These are phyloP conservation scores for Cephalotrichum gorgonifer DNA, from an alignment of 2,329 filamentous ascomycete species.

Conservation along the genomic window DNA sequence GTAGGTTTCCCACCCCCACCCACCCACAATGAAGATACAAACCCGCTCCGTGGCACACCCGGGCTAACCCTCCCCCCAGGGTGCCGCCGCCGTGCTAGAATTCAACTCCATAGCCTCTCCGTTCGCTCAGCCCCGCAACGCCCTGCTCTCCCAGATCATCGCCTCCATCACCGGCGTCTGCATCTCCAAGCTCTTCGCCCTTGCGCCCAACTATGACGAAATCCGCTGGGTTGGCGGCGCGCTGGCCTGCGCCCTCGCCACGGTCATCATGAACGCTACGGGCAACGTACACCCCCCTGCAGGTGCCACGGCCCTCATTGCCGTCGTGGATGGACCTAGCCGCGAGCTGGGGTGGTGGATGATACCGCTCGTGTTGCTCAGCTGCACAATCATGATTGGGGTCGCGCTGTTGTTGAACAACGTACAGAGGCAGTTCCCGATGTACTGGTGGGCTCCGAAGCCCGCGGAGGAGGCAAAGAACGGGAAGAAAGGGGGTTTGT, in stretches of 20 bases:
- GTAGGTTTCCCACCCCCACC: constrained; percentile 31
- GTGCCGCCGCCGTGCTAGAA: constrained; percentile 65
- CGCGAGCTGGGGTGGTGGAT: constrained; percentile 57
- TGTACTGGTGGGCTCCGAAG: constrained; percentile 58
- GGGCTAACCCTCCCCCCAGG: constrained; percentile 29
- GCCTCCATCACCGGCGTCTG: constrained; percentile 49
- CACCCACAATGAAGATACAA: not conserved
- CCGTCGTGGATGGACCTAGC: constrained; percentile 46
- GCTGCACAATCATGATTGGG: constrained; percentile 47
- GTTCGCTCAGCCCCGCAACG: constrained; percentile 62
- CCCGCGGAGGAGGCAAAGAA: constrained; percentile 5
- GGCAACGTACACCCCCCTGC: constrained; percentile 66
- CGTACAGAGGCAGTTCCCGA: constrained; percentile 52
- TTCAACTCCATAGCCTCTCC: constrained; percentile 64
- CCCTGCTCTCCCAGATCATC: constrained; percentile 56
- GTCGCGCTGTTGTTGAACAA: constrained; percentile 61
- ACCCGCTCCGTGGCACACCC: not conserved
- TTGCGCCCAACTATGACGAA: constrained; percentile 33
- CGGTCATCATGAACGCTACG: constrained; percentile 56
- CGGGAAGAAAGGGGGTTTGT: not conserved
- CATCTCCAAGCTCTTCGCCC: constrained; percentile 54
- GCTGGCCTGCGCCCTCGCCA: constrained; percentile 53
- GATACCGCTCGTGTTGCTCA: constrained; percentile 52
- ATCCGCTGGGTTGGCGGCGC: constrained; percentile 56
- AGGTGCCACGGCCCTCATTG: constrained; percentile 62